Percentiles rank a stretch among this genome's conserved stretches.
phyloP scores from a whole-genome alignment of 148 eudicot species.

The Chenopodium album region DNA sequence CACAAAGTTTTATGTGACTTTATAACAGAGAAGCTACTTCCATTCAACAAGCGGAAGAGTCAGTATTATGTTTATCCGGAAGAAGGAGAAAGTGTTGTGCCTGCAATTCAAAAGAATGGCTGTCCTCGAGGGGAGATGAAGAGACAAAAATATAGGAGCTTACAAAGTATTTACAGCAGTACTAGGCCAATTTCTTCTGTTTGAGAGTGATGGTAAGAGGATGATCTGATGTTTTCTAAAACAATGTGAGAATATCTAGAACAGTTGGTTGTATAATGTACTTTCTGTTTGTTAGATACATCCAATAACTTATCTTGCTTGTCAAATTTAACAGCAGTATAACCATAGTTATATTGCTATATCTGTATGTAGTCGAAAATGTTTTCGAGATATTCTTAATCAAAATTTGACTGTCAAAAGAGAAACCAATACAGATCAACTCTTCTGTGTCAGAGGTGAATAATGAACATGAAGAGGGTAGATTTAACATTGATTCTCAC shows the following conservation, averaged over 20 bases:
- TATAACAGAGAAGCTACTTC: constrained; percentile 20
- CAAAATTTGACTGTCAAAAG: no score
- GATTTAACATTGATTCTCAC: no score
- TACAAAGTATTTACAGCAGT: constrained; percentile 12
- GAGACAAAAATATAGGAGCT: constrained; percentile 6
- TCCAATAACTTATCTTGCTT: neutral
- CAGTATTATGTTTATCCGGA: constrained; percentile 6
- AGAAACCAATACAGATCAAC: no score
- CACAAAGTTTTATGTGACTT: neutral
- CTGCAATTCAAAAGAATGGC: neutral
- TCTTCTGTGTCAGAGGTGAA: no score
- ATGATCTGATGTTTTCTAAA: neutral
- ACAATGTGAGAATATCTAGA: neutral
- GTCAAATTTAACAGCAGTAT: neutral
- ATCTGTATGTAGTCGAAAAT: no score
- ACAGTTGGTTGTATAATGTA: neutral
- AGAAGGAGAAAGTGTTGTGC: neutral
- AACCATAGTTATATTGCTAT: neutral
- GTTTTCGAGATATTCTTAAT: no score
- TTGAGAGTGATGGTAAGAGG: neutral
- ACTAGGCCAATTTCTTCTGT: constrained; percentile 6
- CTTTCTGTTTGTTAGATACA: neutral
- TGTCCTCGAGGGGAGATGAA: neutral
- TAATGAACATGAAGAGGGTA: no score
- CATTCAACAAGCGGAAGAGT: constrained; percentile 25